A percentile compares a stretch with the other conserved stretches of the same genome.
Conservation (phyloP, 2,329 filamentous ascomycete genomes). For the Biscogniauxia marginata region DNA sequence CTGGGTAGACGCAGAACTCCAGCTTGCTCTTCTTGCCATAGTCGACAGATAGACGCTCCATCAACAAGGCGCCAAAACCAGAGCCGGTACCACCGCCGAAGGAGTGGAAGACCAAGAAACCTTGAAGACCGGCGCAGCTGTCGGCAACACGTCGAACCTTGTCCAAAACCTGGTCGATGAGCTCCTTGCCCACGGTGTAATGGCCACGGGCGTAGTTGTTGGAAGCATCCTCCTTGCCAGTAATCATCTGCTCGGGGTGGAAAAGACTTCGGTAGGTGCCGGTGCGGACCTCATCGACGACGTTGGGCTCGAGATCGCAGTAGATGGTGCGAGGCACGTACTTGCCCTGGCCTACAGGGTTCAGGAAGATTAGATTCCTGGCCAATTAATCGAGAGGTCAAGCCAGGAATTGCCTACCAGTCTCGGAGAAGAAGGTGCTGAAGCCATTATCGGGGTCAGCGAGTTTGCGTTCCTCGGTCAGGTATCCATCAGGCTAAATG, state of each 20-base stretch:
- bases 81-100: constrained; percentile 99
- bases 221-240: constrained; percentile 98
- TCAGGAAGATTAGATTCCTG: constrained; percentile 10
- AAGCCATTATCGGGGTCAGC: constrained; percentile 94
- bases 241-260: constrained; percentile 99
- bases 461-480: constrained; percentile 96
- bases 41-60: constrained; percentile 98
- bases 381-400: constrained; percentile 8
- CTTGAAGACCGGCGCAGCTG: constrained; percentile 96
- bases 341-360: constrained; percentile 81
- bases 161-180: constrained; percentile 97
- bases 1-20: constrained; percentile 98
- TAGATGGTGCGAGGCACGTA: constrained; percentile 99
- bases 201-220: constrained; percentile 99
- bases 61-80: constrained; percentile 95
- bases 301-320: constrained; percentile 99
- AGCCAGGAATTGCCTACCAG: constrained; percentile 60
- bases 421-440: constrained; percentile 99
- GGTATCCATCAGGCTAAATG: constrained; percentile 88
- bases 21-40: constrained; percentile 99
- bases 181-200: constrained; percentile 99
- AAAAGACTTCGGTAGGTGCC: constrained; percentile 94
- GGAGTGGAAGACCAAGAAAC: constrained; percentile 99
- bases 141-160: constrained; percentile 97
- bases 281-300: constrained; percentile 98